phyloP scores from a whole-genome alignment of 768 basidiomycete genomes.

The Phylloporus arenicola region DNA sequence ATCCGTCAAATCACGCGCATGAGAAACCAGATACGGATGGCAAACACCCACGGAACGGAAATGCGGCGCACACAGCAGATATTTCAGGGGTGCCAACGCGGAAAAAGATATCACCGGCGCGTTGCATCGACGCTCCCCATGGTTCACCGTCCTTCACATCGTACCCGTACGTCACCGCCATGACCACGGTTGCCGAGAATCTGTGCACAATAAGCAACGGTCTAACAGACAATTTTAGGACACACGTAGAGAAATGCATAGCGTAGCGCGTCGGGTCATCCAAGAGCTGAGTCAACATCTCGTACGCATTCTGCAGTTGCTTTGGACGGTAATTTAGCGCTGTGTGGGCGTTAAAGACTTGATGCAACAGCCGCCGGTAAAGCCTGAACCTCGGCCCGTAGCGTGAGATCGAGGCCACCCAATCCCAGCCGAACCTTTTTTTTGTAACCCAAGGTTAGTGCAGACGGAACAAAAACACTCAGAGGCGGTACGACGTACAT shows the following conservation, averaged over 20 bases:
- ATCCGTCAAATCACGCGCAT: neutral
- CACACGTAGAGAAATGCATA: conserved; percentile 11
- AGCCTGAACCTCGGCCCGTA: conserved; percentile 23
- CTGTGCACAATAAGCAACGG: neutral
- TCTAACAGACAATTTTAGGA: neutral
- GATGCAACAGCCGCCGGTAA: conserved; percentile 19
- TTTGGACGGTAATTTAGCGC: conserved; percentile 9
- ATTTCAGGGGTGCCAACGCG: neutral
- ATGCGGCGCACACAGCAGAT: conserved; percentile 2
- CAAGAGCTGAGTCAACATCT: conserved; percentile 7
- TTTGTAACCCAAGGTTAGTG: neutral
- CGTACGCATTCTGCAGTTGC: conserved; percentile 13
- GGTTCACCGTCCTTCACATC: conserved; percentile 2
- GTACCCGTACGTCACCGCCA: conserved; percentile 17
- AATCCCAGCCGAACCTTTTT: conserved; percentile 20
- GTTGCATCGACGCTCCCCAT: conserved; percentile 8
- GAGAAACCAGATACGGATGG: neutral
- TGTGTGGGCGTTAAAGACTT: conserved; percentile 11
- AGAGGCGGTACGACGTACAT: conserved; percentile 3
- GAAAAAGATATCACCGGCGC: conserved; percentile 4
- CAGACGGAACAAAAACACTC: neutral
- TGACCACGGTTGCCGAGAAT: conserved; percentile 7
- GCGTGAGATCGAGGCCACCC: conserved; percentile 5
- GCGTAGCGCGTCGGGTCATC: conserved; percentile 4
- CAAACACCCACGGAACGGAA: conserved; percentile 13